Evolutionary conservation across 495 filamentous ascomycete species (phyloP).

Genomic region (Neurospora sp.): DNA sequence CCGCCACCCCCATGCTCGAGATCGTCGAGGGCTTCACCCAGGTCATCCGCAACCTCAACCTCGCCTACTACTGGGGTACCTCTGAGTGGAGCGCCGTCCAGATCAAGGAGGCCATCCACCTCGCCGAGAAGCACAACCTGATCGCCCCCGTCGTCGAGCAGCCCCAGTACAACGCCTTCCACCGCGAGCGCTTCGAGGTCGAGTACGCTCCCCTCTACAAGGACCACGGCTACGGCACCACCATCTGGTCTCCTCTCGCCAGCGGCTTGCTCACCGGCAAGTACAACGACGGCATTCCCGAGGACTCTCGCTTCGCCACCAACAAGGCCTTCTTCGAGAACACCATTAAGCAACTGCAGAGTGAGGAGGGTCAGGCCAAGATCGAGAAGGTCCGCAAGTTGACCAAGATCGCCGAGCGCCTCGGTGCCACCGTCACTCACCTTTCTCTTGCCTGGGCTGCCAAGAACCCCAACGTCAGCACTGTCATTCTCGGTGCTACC

Average conservation of each 20-base stretch:
- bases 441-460: slow-evolving; percentile 65
- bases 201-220: slow-evolving; percentile 59
- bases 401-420: slow-evolving; percentile 52
- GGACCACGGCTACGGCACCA: slow-evolving; percentile 57
- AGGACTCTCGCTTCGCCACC: slow-evolving; percentile 44
- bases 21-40: slow-evolving; percentile 78
- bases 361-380: slow-evolving; percentile 22
- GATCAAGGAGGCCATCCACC: slow-evolving; percentile 64
- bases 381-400: slow-evolving; percentile 40
- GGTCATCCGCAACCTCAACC: slow-evolving; percentile 61
- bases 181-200: slow-evolving; percentile 62
- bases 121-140: slow-evolving; percentile 65
- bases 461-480: slow-evolving; percentile 65
- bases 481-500: slow-evolving; percentile 65
- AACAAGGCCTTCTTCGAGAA: slow-evolving; percentile 31
- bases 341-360: slow-evolving; percentile 28
- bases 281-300: slow-evolving; percentile 60
- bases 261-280: slow-evolving; percentile 66
- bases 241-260: slow-evolving; percentile 61
- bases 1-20: slow-evolving; percentile 78
- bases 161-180: slow-evolving; percentile 73
- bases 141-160: slow-evolving; percentile 79
- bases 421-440: slow-evolving; percentile 48
- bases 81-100: slow-evolving; percentile 78
- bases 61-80: slow-evolving; percentile 82